Evolutionary conservation across 257 asterid species (phyloP), one percentile per base, ranked within the genome.

Genomic region (Eustoma russellianum): DNA sequence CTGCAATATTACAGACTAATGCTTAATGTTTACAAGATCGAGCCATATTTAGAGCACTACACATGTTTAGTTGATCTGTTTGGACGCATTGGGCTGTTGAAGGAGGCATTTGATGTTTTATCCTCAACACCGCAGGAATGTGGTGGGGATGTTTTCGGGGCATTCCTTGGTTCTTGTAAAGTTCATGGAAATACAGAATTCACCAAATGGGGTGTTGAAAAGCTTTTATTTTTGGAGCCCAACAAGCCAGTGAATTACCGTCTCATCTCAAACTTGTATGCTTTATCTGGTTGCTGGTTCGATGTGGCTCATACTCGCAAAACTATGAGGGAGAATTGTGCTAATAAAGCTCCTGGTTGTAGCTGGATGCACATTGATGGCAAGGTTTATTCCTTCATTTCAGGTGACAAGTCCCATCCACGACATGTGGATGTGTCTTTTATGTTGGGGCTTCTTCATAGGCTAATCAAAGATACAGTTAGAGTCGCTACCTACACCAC

Each of bases 31-130:
- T 66, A 69, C 64, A 46, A 63, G 19, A 64, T 70, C 46, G 4
- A 0, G 35, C 80, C 76, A 12, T 59, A 65, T 17, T 9, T 63
- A 33, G 70, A 70, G 49, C 74, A 74, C 46, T 66, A 55, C 41
- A 41, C 76, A 19, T 70, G 74, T 60, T 60, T 74, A 9, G 9
- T 74, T 55, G 80, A 74, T 62, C 70, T 74, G 46, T 56, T 70
- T 17, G 76, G 71, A 7, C 62, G 71, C 13, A 53, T 38, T 18
- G 80, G 80, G 19, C 69, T 61, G 66, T 44, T 74, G 40, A 28
- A 52, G 15, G 76, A 62, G 53, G 76, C 80, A 16, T 66, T 57
- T n/a, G 19, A 62, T 56, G 50, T 70, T 43, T 44, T 74, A 50
- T 55, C 17, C 10, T 69, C 70, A 19, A 52, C 50, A 50, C 59